Evolutionary conservation across 352 stramenopile species (phyloP).

Genomic region (Achlya hypogyna): DNA sequence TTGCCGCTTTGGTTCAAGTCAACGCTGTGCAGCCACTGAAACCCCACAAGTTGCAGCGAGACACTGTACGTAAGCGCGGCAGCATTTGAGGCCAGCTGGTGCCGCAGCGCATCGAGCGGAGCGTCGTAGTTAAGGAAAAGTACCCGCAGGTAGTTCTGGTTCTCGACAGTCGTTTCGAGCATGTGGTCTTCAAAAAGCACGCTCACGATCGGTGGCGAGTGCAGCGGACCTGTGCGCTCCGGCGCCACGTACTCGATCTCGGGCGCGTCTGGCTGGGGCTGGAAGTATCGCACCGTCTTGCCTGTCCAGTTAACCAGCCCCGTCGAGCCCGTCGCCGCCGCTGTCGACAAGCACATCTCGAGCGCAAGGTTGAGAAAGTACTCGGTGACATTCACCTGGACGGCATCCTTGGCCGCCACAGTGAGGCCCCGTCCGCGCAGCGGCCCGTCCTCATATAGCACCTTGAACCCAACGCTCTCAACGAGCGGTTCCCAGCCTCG

Average conservation of each 20-base stretch:
- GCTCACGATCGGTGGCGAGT: constrained; percentile 13
- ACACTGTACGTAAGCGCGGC: constrained; percentile 11
- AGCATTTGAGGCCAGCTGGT: neutral
- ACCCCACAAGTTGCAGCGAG: constrained; percentile 12
- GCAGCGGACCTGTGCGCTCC: neutral
- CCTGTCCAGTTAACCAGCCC: constrained; percentile 11
- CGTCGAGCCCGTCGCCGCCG: neutral
- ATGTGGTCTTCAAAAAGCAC: constrained; percentile 8
- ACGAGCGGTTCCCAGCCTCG: constrained; percentile 14
- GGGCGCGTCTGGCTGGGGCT: constrained; percentile 4
- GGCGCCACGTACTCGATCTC: neutral
- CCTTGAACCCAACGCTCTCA: neutral
- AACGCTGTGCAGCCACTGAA: constrained; percentile 14
- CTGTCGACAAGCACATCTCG: neutral
- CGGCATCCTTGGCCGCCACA: neutral
- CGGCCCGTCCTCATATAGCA: neutral
- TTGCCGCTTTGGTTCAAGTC: constrained; percentile 19
- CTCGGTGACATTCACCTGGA: constrained; percentile 19
- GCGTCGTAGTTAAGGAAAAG: constrained; percentile 4
- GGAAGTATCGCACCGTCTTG: constrained; percentile 11
- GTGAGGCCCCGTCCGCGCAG: neutral
- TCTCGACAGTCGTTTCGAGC: constrained; percentile 13
- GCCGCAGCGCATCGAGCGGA: neutral
- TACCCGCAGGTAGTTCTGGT: constrained; percentile 13
- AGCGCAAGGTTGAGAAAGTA: constrained; percentile 2